Percentiles rank a stretch among this genome's conserved stretches.
Conservation (phyloP, 2,329 filamentous ascomycete genomes). For the Xylogone sp. region DNA sequence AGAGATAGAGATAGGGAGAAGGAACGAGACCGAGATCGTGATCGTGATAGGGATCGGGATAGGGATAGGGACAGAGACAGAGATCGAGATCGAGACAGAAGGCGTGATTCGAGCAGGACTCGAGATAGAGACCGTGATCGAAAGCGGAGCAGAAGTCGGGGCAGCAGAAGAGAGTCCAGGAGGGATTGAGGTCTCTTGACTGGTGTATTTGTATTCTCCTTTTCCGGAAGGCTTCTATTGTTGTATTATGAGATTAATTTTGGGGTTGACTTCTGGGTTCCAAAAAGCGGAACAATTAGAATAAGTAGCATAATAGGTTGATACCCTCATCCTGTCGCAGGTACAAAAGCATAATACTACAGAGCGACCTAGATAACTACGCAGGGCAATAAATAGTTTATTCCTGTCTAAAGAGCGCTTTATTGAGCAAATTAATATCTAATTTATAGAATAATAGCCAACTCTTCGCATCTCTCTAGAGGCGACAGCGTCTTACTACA, state of each 20-base stretch:
- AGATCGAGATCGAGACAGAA: constrained; percentile 17
- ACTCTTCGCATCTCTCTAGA: too few relatives aligned
- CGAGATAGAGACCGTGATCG: constrained; percentile 6
- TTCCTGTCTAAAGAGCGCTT: too few relatives aligned
- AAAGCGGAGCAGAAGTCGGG: not conserved
- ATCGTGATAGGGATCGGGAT: constrained; percentile 13
- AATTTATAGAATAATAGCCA: too few relatives aligned
- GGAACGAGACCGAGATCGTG: constrained; percentile 27
- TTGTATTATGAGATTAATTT: not conserved
- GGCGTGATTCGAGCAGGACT: constrained; percentile 16
- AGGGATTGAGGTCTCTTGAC: not conserved
- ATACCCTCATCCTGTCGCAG: too few relatives aligned
- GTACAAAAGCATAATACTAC: too few relatives aligned
- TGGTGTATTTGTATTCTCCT: not conserved
- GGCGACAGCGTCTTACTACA: too few relatives aligned
- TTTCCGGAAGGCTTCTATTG: not conserved
- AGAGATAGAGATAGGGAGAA: constrained; percentile 35
- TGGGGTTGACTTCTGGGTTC: too few relatives aligned
- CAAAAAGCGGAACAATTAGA: too few relatives aligned
- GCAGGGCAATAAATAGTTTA: too few relatives aligned
- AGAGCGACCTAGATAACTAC: too few relatives aligned
- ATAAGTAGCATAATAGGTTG: too few relatives aligned
- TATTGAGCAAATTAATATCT: too few relatives aligned
- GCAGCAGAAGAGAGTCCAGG: not conserved
- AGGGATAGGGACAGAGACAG: constrained; percentile 14